Evolutionary conservation across 2,329 filamentous ascomycete genomes (phyloP).

Genomic region (Lithohypha guttulata): DNA sequence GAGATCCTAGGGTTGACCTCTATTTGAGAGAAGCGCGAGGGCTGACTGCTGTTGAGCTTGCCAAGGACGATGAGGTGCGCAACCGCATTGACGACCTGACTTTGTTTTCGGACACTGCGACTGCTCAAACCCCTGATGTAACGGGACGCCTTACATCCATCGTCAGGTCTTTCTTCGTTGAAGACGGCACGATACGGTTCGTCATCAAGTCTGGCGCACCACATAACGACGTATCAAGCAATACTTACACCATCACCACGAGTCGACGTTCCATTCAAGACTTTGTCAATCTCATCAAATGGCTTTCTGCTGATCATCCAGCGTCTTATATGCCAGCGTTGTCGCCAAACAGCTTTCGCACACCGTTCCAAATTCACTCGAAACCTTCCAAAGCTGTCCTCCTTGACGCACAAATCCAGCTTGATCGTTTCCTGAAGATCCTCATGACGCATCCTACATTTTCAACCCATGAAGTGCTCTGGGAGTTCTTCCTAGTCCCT

Average conservation of each 20-base stretch:
- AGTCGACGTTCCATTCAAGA: conserved; percentile 78
- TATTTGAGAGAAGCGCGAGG: conserved; percentile 75
- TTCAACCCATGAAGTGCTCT: conserved; percentile 89
- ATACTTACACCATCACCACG: conserved; percentile 80
- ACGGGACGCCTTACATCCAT: conserved; percentile 84
- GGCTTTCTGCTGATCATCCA: conserved; percentile 79
- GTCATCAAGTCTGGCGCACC: conserved; percentile 90
- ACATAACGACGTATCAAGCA: conserved; percentile 50
- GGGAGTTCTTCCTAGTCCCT: conserved; percentile 97
- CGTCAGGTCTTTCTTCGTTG: conserved; percentile 91
- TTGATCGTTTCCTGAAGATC: conserved; percentile 80
- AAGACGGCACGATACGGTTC: conserved; percentile 85
- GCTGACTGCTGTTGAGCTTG: conserved; percentile 86
- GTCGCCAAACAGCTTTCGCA: conserved; percentile 53
- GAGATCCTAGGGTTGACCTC: conserved; percentile 76
- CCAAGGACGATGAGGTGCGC: conserved; percentile 93
- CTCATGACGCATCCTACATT: conserved; percentile 85
- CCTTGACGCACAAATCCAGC: conserved; percentile 72
- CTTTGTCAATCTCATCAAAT: conserved; percentile 79
- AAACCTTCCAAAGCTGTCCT: conserved; percentile 80
- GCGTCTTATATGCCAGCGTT: conserved; percentile 87
- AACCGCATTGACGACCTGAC: conserved; percentile 94
- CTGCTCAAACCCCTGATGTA: conserved; percentile 39
- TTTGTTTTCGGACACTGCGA: conserved; percentile 57
- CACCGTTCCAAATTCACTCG: conserved; percentile 85